These are phyloP conservation scores for Takashimella tepidaria DNA, from an alignment of 1,284 basidiomycete genomes.

Conservation along the genomic window DNA sequence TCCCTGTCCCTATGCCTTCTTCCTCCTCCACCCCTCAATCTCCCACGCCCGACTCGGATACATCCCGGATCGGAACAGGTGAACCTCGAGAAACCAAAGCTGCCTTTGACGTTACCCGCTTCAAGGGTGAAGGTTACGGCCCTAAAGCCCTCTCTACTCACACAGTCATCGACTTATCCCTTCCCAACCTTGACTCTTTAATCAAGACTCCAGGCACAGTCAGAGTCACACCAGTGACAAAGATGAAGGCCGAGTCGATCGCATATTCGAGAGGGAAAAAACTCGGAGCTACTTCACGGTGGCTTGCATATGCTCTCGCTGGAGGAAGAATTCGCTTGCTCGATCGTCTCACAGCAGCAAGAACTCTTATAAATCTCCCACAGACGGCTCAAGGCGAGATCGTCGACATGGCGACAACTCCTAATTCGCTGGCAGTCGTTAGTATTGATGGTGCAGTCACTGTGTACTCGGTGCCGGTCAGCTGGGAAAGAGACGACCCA, in stretches of 20 bases:
- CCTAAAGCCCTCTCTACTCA: constrained; percentile 20
- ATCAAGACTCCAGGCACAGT: constrained; percentile 19
- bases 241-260: constrained; percentile 25
- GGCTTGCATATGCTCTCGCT: constrained; percentile 35
- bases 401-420: constrained; percentile 30
- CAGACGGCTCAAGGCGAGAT: constrained; percentile 18
- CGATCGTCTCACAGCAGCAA: constrained; percentile 30
- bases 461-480: constrained; percentile 26
- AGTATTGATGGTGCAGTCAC: constrained; percentile 24
- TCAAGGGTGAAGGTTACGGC: constrained; percentile 21
- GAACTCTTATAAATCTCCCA: constrained; percentile 26
- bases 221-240: constrained; percentile 27
- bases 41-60: background rate
- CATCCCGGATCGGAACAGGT: background rate
- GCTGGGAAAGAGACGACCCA: constrained; percentile 32
- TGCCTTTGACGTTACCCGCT: constrained; percentile 5
- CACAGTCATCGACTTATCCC: constrained; percentile 27
- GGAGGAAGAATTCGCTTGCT: constrained; percentile 37
- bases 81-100: background rate
- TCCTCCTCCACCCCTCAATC: background rate
- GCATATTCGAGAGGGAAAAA: constrained; percentile 24
- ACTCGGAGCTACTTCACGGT: constrained; percentile 30
- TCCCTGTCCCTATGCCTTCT: background rate
- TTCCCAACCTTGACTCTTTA: constrained; percentile 27
- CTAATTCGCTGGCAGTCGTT: constrained; percentile 27